These are phyloP conservation scores for Penicillium sp. DNA, from an alignment of 2,329 filamentous ascomycete species.

Conservation along the genomic window DNA sequence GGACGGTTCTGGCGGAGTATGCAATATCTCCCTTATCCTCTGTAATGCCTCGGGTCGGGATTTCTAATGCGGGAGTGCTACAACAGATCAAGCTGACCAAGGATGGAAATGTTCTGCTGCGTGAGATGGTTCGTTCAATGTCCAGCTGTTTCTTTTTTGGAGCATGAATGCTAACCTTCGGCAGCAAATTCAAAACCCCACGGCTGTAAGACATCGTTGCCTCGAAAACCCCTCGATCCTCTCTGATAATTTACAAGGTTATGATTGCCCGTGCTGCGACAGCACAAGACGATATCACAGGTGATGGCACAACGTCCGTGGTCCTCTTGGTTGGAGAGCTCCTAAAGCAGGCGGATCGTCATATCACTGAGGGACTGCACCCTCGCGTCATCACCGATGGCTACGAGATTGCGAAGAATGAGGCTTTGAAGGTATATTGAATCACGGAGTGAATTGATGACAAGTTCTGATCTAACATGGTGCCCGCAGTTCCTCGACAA, in stretches of 20 bases:
- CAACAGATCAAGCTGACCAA: conserved; percentile 95
- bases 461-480: conserved; percentile 13
- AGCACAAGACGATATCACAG: conserved; percentile 96
- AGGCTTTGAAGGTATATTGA: conserved; percentile 73
- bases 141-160: not conserved
- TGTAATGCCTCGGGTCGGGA: conserved; percentile 3
- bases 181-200: conserved; percentile 94
- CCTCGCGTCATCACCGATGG: conserved; percentile 95
- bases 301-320: conserved; percentile 95
- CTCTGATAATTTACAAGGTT: conserved; percentile 44
- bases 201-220: conserved; percentile 62
- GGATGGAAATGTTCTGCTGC: conserved; percentile 83
- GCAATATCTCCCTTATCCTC: conserved; percentile 23
- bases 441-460: not conserved
- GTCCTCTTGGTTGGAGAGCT: conserved; percentile 94
- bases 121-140: conserved; percentile 56
- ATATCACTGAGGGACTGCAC: conserved; percentile 95
- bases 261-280: conserved; percentile 82
- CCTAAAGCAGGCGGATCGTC: conserved; percentile 93
- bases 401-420: conserved; percentile 93
- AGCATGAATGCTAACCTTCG: conserved; percentile 30
- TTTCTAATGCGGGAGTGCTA: conserved; percentile 22
- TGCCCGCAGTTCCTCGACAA: conserved; percentile 74
- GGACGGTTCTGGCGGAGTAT: conserved; percentile 60
- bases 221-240: conserved; percentile 1